phyloP scores from a whole-genome alignment of 2,329 filamentous ascomycete genomes.

The Verticillium zaregamsianum region DNA sequence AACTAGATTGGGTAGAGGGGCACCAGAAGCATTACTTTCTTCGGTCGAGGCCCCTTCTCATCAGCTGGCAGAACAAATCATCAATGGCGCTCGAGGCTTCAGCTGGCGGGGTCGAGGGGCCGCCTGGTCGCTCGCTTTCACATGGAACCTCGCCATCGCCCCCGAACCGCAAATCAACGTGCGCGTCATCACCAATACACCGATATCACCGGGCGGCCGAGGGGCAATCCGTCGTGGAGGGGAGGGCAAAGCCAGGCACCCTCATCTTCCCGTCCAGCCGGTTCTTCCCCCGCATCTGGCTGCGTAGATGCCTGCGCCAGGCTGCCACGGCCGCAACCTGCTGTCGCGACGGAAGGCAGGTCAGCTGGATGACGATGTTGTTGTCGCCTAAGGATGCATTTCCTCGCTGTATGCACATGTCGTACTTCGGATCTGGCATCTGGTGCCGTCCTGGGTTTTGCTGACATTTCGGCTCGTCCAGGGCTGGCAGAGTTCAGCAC shows the following conservation, averaged over 20 bases:
- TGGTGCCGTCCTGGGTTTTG: background rate
- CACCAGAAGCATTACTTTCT: background rate
- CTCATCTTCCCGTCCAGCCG: background rate
- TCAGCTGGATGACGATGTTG: background rate
- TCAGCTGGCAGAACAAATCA: background rate
- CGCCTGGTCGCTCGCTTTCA: background rate
- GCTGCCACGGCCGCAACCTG: background rate
- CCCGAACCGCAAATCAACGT: background rate
- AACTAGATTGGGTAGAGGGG: background rate
- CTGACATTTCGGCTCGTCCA: background rate
- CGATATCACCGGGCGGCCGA: background rate
- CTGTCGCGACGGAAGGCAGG: background rate
- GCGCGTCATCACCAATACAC: background rate
- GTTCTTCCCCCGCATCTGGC: background rate
- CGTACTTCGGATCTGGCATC: background rate
- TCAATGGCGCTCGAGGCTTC: background rate
- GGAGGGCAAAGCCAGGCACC: background rate
- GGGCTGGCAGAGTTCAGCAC: background rate
- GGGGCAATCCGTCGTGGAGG: background rate
- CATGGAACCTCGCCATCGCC: background rate
- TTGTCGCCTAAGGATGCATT: background rate
- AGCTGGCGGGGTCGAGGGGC: background rate
- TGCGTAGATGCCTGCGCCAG: background rate
- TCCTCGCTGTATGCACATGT: background rate
- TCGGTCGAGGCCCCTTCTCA: background rate